Evolutionary conservation across 139 green algal species (phyloP).

Genomic region (Closterium sp.): DNA sequence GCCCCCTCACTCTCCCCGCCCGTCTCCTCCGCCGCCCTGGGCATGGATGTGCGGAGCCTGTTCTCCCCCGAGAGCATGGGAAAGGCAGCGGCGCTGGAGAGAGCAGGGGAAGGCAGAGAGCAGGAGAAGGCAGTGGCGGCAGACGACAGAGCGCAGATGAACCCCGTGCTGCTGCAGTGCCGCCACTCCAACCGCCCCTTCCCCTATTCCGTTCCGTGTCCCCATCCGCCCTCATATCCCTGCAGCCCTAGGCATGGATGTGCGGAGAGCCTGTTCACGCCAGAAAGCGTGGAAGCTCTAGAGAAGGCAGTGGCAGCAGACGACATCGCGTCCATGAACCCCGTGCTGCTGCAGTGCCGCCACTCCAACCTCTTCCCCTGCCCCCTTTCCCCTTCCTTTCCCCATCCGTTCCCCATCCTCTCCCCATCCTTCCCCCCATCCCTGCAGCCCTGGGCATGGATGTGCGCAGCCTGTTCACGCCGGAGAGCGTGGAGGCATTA

Average conservation of each 20-base stretch:
- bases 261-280: conserved; percentile 12
- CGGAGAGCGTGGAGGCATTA: neutral
- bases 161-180: neutral
- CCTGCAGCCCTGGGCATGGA: conserved; percentile 26
- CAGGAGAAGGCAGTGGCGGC: too few relatives aligned
- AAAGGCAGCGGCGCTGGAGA: too few relatives aligned
- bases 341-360: neutral
- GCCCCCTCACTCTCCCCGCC: too few relatives aligned
- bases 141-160: too few relatives aligned
- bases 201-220: neutral
- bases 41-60: too few relatives aligned
- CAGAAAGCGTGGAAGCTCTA: neutral
- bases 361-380: neutral
- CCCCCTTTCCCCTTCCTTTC: neutral
- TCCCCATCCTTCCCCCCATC: neutral
- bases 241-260: conserved; percentile 9
- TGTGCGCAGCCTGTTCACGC: conserved; percentile 14
- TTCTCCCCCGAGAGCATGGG: too few relatives aligned
- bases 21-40: too few relatives aligned
- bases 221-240: neutral
- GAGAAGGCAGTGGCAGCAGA: too few relatives aligned
- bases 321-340: too few relatives aligned
- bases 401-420: neutral
- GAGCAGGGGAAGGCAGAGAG: too few relatives aligned
- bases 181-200: neutral